These are phyloP conservation scores for Persicaria maculosa DNA, from an alignment of 148 eudicot genomes.

Conservation along the genomic window DNA sequence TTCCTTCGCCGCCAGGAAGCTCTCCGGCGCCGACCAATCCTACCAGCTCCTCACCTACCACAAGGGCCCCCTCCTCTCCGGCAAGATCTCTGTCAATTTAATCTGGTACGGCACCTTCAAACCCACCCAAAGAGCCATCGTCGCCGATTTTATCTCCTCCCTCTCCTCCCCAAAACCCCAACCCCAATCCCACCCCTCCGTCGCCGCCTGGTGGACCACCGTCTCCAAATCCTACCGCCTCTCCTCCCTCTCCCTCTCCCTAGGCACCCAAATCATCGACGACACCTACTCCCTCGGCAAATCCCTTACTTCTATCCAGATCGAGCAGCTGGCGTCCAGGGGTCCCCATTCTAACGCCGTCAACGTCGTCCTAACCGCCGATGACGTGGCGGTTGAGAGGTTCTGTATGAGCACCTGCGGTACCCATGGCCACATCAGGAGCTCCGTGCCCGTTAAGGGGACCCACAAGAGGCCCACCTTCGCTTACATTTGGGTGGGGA, in stretches of 20 bases:
- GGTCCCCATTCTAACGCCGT: not conserved
- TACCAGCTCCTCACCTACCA: conserved; percentile 26
- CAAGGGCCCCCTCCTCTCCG: conserved; percentile 34
- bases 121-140: conserved; percentile 27
- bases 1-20: not conserved
- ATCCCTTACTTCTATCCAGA: not conserved
- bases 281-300: not conserved
- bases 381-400: not conserved
- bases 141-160: conserved; percentile 37
- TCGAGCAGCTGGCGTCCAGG: not conserved
- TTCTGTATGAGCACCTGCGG: not conserved
- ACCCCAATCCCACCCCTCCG: not conserved
- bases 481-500: not conserved
- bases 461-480: not conserved
- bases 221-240: not conserved
- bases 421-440: not conserved
- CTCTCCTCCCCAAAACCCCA: conserved; percentile 14
- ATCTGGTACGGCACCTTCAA: conserved; percentile 45
- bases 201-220: not conserved
- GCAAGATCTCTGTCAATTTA: conserved; percentile 31
- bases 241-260: not conserved
- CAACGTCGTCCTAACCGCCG: conserved; percentile 6
- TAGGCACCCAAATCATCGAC: not conserved
- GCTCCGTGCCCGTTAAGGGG: not conserved
- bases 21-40: not conserved